Conservation (phyloP, 1,139 yeast genomes). For the Debaryomyces nepalensis region DNA sequence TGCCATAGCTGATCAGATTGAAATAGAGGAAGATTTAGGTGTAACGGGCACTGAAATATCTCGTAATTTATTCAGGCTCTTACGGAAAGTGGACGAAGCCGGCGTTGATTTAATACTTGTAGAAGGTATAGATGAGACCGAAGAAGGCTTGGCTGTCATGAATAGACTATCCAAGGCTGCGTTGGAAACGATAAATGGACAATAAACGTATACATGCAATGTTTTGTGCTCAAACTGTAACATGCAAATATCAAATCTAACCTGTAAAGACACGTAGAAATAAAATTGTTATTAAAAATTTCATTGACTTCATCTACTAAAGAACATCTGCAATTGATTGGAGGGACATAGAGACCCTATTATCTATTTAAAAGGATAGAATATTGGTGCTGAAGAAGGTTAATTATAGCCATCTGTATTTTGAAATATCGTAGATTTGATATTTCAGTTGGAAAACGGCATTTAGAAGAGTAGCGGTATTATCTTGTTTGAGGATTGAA, state of each 20-base stretch:
- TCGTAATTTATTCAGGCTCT: constrained; percentile 67
- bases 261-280: constrained; percentile 11
- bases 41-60: constrained; percentile 65
- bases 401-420: constrained; percentile 1
- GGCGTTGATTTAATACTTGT: constrained; percentile 69
- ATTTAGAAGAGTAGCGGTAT: not conserved
- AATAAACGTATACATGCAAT: constrained; percentile 1
- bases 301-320: not conserved
- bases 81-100: constrained; percentile 74
- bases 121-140: constrained; percentile 68
- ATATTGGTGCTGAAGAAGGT: not conserved
- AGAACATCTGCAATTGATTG: constrained; percentile 3
- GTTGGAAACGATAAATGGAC: constrained; percentile 42
- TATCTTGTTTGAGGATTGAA: constrained; percentile 1
- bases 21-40: constrained; percentile 58
- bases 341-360: constrained; percentile 4
- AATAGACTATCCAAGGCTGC: constrained; percentile 91
- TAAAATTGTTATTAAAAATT: constrained; percentile 8
- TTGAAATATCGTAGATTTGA: constrained; percentile 5
- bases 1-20: constrained; percentile 26
- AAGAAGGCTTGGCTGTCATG: constrained; percentile 94
- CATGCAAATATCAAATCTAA: constrained; percentile 9
- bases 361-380: constrained; percentile 2
- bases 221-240: not conserved
- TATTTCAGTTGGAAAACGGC: not conserved